Evolutionary conservation across 2,329 filamentous ascomycete species (phyloP), one percentile per base, ranked within the genome.

Genomic region (Orbilia brochopaga): DNA sequence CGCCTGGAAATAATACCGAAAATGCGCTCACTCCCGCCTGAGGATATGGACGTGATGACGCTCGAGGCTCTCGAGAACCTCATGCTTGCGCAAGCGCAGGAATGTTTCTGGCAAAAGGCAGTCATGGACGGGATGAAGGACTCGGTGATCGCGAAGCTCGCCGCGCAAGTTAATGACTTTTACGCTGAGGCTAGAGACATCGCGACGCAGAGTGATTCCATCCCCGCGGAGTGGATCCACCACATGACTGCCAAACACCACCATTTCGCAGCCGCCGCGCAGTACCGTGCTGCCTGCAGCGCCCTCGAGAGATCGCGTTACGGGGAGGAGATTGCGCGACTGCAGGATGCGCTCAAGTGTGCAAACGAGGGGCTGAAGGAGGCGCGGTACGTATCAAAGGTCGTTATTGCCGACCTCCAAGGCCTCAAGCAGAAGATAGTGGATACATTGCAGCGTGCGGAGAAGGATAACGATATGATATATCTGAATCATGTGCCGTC

Each of bases 41-140:
- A 97, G 78, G 94, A 99, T 78, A 96, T 99, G 92, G 94, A 99
- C 76, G 85, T 87, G 56, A 85, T 90, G 77, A 97, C 92, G 0
- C 83, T 99, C 53, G 90, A 93, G 76, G 91, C 90, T 58, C 81
- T 97, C 51, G 86, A 90, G 75, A 86, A 93, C 78, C 83, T 99
- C 30, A 87, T 96, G 79, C 84, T 99, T 8, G 93, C 92, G 0
- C 92, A 99, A 79, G 92, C 90, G 27, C 94, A 99, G 78, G 94
- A 99, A 81, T 97, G 92, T 78, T 97, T 94, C 80, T 99, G 94
- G 94, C 90, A 94, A 76, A 97, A 96, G 79, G 93, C 94, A 0
- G 92, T 96, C 67, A 92, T 95, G 82, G 93, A 97, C 78, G 88
- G 88, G 23, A 87, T 96, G 81, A 97, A 96, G 79, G 94, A 99